These are phyloP conservation scores for Eucalyptus guilfoylei DNA, from an alignment of 345 rosid species.

Conservation along the genomic window DNA sequence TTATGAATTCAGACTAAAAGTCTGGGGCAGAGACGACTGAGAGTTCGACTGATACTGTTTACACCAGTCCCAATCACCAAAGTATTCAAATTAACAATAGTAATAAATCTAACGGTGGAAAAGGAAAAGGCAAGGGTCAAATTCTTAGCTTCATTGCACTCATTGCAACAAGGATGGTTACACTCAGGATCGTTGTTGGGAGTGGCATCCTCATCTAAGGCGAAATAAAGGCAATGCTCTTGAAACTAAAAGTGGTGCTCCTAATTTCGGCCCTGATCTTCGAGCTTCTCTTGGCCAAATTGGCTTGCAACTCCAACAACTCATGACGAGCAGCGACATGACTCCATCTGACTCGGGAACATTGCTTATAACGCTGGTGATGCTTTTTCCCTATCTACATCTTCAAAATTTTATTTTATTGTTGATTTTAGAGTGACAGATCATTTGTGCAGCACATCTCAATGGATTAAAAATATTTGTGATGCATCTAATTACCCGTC, in stretches of 20 bases:
- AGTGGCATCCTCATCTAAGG: background rate
- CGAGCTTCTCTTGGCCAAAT: background rate
- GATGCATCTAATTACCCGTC: background rate
- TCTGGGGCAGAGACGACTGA: background rate
- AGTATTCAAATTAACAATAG: background rate
- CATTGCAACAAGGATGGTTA: background rate
- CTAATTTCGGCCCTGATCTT: background rate
- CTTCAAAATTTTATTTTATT: background rate
- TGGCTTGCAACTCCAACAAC: background rate
- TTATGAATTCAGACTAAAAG: background rate
- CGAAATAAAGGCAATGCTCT: background rate
- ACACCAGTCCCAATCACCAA: background rate
- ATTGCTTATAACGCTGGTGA: background rate
- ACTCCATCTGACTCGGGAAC: background rate
- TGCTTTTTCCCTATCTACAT: background rate
- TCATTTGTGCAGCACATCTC: background rate
- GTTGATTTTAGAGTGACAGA: background rate
- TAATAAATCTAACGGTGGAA: background rate
- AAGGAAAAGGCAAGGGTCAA: background rate
- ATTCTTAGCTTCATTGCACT: background rate
- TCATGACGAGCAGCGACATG: background rate
- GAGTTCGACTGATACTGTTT: background rate
- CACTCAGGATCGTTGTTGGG: background rate
- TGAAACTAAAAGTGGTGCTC: background rate
- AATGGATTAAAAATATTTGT: background rate